phyloP scores from a whole-genome alignment of 2,329 filamentous ascomycete genomes.

The Colletotrichum cuscutae region DNA sequence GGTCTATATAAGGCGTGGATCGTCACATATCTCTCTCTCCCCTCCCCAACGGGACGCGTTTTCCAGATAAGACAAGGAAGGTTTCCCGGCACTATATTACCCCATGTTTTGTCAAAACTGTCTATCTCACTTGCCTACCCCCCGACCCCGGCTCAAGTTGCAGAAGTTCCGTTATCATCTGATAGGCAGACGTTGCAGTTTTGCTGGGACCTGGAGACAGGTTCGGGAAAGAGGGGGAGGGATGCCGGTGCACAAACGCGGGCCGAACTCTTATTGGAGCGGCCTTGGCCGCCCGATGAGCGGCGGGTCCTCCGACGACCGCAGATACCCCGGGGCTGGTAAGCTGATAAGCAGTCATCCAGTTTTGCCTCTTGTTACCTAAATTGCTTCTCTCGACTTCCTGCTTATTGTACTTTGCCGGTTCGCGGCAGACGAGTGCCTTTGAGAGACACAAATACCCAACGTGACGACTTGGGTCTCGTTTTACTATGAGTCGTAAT shows the following conservation, averaged over 20 bases:
- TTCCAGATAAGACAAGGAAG: background rate
- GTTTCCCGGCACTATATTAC: background rate
- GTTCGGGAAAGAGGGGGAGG: background rate
- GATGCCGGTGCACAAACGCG: constrained; percentile 1
- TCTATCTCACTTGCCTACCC: background rate
- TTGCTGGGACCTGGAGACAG: constrained; percentile 5
- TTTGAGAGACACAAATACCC: background rate
- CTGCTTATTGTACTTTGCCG: background rate
- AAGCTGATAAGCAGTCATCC: background rate
- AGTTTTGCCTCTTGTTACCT: background rate
- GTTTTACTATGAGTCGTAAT: background rate
- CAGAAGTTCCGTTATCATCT: constrained; percentile 1
- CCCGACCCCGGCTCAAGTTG: background rate
- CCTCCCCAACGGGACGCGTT: background rate
- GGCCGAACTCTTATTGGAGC: constrained; percentile 19
- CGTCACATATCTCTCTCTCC: background rate
- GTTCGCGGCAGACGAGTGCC: background rate
- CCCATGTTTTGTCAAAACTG: background rate
- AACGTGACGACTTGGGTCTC: background rate
- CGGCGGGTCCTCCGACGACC: constrained; percentile 11
- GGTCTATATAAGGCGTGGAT: background rate
- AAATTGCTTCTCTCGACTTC: background rate
- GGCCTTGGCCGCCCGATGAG: constrained; percentile 8
- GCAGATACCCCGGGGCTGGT: background rate
- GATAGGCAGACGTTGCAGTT: background rate